A percentile compares a stretch with the other conserved stretches of the same genome.
Conservation (phyloP, 768 basidiomycete species). For the Chalciporus chontae region DNA sequence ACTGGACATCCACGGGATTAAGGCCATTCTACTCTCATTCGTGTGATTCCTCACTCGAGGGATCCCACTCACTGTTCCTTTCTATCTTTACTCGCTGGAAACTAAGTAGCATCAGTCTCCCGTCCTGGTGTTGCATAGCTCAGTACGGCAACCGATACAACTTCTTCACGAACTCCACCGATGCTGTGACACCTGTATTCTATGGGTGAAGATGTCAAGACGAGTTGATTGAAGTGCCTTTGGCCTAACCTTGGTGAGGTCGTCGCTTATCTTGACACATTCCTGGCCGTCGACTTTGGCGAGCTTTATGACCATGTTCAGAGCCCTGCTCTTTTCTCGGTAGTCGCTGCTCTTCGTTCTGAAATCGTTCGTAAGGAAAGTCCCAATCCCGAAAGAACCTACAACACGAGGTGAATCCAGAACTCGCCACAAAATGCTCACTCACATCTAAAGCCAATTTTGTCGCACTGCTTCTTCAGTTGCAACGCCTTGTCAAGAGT, state of each 20-base stretch:
- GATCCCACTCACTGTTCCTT: background rate
- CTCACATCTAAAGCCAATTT: slow-evolving; percentile 66
- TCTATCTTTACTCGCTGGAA: background rate
- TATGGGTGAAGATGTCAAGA: slow-evolving; percentile 19
- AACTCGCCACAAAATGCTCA: background rate
- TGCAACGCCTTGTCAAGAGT: slow-evolving; percentile 65
- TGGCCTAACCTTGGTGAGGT: slow-evolving; percentile 65
- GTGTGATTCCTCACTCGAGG: background rate
- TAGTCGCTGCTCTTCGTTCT: slow-evolving; percentile 38
- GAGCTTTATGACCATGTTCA: slow-evolving; percentile 97
- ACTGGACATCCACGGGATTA: slow-evolving; percentile 46
- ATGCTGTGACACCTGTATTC: slow-evolving; percentile 68
- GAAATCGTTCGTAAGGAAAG: slow-evolving; percentile 90
- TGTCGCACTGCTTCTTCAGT: slow-evolving; percentile 68
- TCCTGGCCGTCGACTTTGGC: slow-evolving; percentile 65
- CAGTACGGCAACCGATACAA: slow-evolving; percentile 10
- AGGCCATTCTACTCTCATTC: slow-evolving; percentile 38
- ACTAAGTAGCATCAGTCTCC: background rate
- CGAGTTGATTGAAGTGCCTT: background rate
- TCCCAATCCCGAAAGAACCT: slow-evolving; percentile 95
- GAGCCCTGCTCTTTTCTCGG: slow-evolving; percentile 65
- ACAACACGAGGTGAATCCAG: background rate
- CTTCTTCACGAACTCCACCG: slow-evolving; percentile 56
- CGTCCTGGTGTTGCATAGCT: background rate
- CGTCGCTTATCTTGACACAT: slow-evolving; percentile 94